Evolutionary conservation across 2,329 filamentous ascomycete genomes (phyloP), one percentile per base, ranked within the genome.

Genomic region (Sporothrix luriei): DNA sequence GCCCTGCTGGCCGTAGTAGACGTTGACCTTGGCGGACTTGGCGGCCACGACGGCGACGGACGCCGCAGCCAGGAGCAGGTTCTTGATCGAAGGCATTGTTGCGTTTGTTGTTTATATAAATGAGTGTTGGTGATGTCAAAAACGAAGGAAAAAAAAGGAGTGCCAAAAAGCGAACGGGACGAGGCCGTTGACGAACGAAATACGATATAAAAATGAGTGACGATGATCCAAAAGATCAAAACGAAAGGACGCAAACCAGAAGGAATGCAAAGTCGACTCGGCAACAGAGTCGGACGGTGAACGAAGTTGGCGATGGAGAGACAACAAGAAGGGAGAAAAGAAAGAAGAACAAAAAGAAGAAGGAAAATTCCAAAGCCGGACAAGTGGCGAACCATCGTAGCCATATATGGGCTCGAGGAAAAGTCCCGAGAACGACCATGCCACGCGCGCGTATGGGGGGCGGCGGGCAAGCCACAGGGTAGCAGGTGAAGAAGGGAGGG

Each of bases 1-100:
- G 40, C 77, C 77, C 2, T 69, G 59, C 73, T 79, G 78, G 33
- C 78, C 78, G 71, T 73, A 78, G 72, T 78, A 78, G 65, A 78
- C 74, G 66, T 78, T 78, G 70, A 78, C 75, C 68, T 73, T n/a
- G 48, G 61, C 70, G 59, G 68, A 65, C 29, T 66, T 48, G 66
- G 71, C 71, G 19, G 75, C 76, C 40, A 76, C 75, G 9, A 74
- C 73, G 19, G 71, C 69, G 26, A 71, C 72, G 2, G 73, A 74
- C 43, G 76, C 70, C 21, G 75, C 75, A 46, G 75, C 75, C 69
- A 76, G 54, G 49, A 78, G 72, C 48, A 73, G 66, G 59, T 73
- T 75, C 69, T 73, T 74, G 70, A 76, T 21, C 2, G 72, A 71
- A 49, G 70, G 66, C 71, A 73, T 73, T 26, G 7, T 65, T 49